Base-by-base conservation (phyloP, 1,139 yeast genomes). In the Kurtzmaniella natalensis region DNA sequence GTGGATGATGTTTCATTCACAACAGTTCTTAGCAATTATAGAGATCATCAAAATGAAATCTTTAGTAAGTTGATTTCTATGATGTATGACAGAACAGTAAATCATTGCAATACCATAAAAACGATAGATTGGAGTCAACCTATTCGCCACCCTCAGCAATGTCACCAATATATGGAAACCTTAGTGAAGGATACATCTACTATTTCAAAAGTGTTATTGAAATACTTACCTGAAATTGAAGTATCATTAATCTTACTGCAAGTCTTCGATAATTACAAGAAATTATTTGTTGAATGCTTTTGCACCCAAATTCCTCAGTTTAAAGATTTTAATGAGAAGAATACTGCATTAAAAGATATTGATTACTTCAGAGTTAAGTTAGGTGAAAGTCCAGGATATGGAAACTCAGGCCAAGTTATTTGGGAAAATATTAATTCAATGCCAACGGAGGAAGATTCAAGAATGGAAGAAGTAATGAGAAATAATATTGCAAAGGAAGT, bases 1-100 rank as follows among this genome's bases (percentile, higher is more conserved):
- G 5, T 50, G 2, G 76, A 67, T 3, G 76, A 72, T 18, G 60
- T 76, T 1, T 57, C 55, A 1, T 65, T 64, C 35, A 33, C 42
- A 1, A 47, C 55, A 26, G 41, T 62, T n/a, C 46, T 60, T 7
- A 52, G 57, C 26, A 55, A 59, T 31, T 72, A 73, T 47, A 65
- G 63, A 35, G 82, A 77, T 37, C 92, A 83, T 46, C 81, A 80
- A 41, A 68, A 64, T 36, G 86, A 81, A 43, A 66, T 84, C n/a
- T 76, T 78, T 41, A 61, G 73, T 25, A 82, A 83, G 52, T 66
- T 84, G 37, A 75, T 82, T 18, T 69, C 81, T 2, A 72, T 83
- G 22, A 82, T 83, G 89, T 67, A 70, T 33, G 92, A 81, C 42
- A 71, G 87, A 38, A 72, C 81, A 3, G 44, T 57, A 2, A 59